These are phyloP conservation scores for Candida patagonica DNA, from an alignment of 805 yeast species.

Conservation along the genomic window DNA sequence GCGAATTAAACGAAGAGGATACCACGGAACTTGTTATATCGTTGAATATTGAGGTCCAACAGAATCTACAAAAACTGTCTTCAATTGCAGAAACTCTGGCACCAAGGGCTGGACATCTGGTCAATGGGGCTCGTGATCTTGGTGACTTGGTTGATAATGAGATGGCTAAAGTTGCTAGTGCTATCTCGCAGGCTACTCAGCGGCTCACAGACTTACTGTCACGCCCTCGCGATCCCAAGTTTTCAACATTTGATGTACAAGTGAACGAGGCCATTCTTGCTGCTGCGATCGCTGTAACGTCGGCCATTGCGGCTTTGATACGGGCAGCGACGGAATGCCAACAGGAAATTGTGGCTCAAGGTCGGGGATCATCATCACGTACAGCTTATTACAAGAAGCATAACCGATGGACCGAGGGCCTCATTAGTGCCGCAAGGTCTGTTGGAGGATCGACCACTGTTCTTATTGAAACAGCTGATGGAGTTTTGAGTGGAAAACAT, in stretches of 20 bases:
- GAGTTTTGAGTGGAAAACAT: constrained; percentile 54
- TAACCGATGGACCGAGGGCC: constrained; percentile 90
- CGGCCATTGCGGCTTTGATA: constrained; percentile 64
- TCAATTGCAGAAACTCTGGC: constrained; percentile 48
- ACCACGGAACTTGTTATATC: constrained; percentile 69
- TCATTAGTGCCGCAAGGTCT: constrained; percentile 79
- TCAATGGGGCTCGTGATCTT: constrained; percentile 34
- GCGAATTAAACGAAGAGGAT: constrained; percentile 47
- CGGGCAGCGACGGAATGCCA: constrained; percentile 74
- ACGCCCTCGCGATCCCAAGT: constrained; percentile 40
- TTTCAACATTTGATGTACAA: constrained; percentile 50
- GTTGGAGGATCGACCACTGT: constrained; percentile 77
- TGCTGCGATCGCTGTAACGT: constrained; percentile 73
- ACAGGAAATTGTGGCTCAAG: constrained; percentile 65
- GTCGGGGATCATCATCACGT: constrained; percentile 53
- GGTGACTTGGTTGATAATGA: constrained; percentile 67
- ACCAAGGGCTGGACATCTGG: constrained; percentile 30
- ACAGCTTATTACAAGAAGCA: constrained; percentile 78
- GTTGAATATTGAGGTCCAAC: constrained; percentile 67
- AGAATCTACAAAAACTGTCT: constrained; percentile 50
- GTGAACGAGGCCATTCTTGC: constrained; percentile 68
- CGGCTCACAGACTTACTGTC: constrained; percentile 45
- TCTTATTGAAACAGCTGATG: constrained; percentile 81
- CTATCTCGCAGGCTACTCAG: constrained; percentile 56
- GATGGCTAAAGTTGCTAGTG: constrained; percentile 60